Percentiles rank a stretch among this genome's conserved stretches.
Evolutionary conservation across 2,329 filamentous ascomycete genomes (phyloP).

Genomic region (Lachnum nothofagi): DNA sequence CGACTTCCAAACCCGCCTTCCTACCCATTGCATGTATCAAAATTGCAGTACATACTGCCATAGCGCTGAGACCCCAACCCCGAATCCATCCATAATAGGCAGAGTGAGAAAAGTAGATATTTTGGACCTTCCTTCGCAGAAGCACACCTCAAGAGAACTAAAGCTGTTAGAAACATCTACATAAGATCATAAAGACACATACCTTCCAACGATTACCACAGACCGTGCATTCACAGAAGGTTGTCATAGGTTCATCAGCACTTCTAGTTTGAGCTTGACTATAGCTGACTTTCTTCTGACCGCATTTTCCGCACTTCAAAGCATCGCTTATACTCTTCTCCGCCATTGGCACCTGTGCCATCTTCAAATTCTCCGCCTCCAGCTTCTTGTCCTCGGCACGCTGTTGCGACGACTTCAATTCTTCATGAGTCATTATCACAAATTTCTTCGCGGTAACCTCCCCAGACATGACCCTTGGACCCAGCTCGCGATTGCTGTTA

Average conservation of each 20-base stretch:
- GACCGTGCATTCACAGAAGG: constrained; percentile 66
- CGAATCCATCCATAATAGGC: constrained; percentile 31
- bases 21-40: background rate
- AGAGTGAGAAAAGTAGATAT: constrained; percentile 20
- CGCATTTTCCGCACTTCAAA: constrained; percentile 86
- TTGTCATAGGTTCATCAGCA: constrained; percentile 90
- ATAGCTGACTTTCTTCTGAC: constrained; percentile 91
- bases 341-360: constrained; percentile 87
- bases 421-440: constrained; percentile 81
- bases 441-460: constrained; percentile 69
- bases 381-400: constrained; percentile 70
- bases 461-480: constrained; percentile 68
- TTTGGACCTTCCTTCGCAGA: background rate
- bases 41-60: constrained; percentile 1
- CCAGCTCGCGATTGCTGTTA: constrained; percentile 75
- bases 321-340: constrained; percentile 87
- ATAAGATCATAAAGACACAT: constrained; percentile 28
- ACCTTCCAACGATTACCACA: constrained; percentile 71
- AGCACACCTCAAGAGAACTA: constrained; percentile 31
- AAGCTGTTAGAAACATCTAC: constrained; percentile 12
- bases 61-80: constrained; percentile 17
- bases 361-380: constrained; percentile 91
- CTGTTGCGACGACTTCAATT: constrained; percentile 83
- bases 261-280: constrained; percentile 91
- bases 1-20: background rate